phyloP scores from a whole-genome alignment of 169 alveolate species.

The Eimeria acervulina region DNA sequence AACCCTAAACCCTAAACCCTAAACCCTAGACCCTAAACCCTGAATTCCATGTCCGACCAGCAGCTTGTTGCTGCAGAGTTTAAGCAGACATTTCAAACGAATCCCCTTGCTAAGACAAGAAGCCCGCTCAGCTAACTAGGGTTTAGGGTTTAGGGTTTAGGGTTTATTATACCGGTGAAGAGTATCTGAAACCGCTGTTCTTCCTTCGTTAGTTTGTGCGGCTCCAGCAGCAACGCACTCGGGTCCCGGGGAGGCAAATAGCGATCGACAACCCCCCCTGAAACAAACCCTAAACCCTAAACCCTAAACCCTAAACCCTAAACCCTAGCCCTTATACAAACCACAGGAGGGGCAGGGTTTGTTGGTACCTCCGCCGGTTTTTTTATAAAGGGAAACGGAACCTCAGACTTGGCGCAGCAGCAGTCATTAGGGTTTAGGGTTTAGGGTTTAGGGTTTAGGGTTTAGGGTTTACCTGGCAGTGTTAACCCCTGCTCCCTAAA shows the following conservation, averaged over 20 bases:
- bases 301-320: slow-evolving; percentile 50
- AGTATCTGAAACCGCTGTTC: slow-evolving; percentile 77
- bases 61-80: neutral
- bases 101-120: no score
- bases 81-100: neutral
- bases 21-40: slow-evolving; percentile 58
- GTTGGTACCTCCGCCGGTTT: neutral
- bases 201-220: slow-evolving; percentile 78
- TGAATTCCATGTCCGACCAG: neutral
- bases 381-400: neutral
- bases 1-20: slow-evolving; percentile 42
- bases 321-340: neutral
- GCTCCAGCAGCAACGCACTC: slow-evolving; percentile 78
- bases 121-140: neutral
- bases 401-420: neutral
- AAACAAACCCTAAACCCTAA: slow-evolving; percentile 37
- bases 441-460: neutral
- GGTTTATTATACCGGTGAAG: slow-evolving; percentile 59
- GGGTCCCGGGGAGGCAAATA: slow-evolving; percentile 84
- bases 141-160: slow-evolving; percentile 51
- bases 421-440: no score
- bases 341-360: neutral
- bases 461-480: slow-evolving; percentile 53
- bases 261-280: slow-evolving; percentile 82
- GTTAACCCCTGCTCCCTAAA: slow-evolving; percentile 9